Evolutionary conservation across 2,329 filamentous ascomycete genomes (phyloP).

Genomic region (Hypoxylon sp.): DNA sequence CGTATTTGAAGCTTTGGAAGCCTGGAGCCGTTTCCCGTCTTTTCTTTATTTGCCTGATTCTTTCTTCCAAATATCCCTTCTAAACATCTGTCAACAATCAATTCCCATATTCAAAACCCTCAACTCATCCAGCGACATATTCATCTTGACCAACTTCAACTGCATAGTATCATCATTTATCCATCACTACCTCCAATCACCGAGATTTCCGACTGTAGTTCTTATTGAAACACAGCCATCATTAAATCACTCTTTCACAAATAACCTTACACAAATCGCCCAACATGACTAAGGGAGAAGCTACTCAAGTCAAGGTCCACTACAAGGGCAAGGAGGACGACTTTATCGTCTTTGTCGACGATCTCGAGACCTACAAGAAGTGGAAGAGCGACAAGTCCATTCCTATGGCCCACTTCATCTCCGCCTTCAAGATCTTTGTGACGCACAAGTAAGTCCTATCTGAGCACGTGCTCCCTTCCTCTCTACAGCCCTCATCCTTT

Average conservation of each 20-base stretch:
- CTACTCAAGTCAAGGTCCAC: slow-evolving; percentile 82
- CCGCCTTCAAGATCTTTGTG: slow-evolving; percentile 88
- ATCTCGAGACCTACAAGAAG: slow-evolving; percentile 76
- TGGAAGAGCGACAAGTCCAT: slow-evolving; percentile 87
- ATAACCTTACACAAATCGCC: slow-evolving; percentile 57
- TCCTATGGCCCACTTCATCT: slow-evolving; percentile 87
- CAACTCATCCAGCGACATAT: slow-evolving; percentile 5
- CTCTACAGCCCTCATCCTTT: not conserved
- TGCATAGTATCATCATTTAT: slow-evolving; percentile 1
- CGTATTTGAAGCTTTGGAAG: slow-evolving; percentile 43
- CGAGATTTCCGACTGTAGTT: slow-evolving; percentile 9
- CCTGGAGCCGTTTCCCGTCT: slow-evolving; percentile 23
- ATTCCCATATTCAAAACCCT: not conserved
- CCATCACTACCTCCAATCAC: slow-evolving; percentile 3
- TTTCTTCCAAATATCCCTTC: slow-evolving; percentile 19
- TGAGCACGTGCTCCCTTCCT: slow-evolving; percentile 22
- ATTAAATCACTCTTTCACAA: slow-evolving; percentile 19
- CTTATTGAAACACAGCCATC: not conserved
- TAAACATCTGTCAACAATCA: slow-evolving; percentile 14
- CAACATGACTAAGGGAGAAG: slow-evolving; percentile 81
- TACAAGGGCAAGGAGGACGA: slow-evolving; percentile 79
- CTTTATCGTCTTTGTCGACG: slow-evolving; percentile 73
- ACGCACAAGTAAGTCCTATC: slow-evolving; percentile 82
- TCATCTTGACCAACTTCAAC: slow-evolving; percentile 7
- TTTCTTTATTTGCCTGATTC: slow-evolving; percentile 20